Evolutionary conservation across 768 basidiomycete species (phyloP), one percentile per base, ranked within the genome.

Genomic region (Coprinopsis marcescibilis): DNA sequence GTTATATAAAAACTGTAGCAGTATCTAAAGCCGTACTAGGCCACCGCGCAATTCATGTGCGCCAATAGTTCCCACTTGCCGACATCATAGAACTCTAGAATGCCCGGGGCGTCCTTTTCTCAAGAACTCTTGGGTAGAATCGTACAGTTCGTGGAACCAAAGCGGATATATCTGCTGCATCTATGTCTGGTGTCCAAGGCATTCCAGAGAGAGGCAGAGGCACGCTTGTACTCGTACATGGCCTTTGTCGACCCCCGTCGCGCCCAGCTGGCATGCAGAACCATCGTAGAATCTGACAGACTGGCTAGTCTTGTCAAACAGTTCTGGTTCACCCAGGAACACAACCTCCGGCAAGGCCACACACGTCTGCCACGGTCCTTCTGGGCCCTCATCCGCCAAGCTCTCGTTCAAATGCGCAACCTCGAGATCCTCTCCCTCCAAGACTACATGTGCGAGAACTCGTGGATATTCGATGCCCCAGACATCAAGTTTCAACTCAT

Each of bases 151-250:
- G 51, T 62, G 5, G 51, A 58, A 17, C 51, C 57, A 36, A 57
- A 57, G 11, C 57, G 52, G 3, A 35, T 25, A 4, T 74, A 77
- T 48, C 67, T 80, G 20, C 47, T 60, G 0, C 57, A 68, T 8
- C 67, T 81, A 36, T 71, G 70, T 53, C 60, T 65, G 39, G 69
- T 71, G 5, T 75, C 60, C 57, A 77, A 70, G 59, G 55, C 67
- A 8, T 61, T 81, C 42, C 75, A 76, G 48, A 63, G 59, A 42
- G 69, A 69, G 43, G 75, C 78, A 26, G 76, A 79, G 53, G 52
- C 60, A 14, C 62, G 54, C 49, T 57, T 81, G 30, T 82, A 81
- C 59, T 59, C 67, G 17, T 47, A 56, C 19, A 45, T 77, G 47
- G 55, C 63, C 50, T 65, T 76, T 38, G 57, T 55, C 4, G 72